Conservation (phyloP, 176 grass and related monocot genomes). For the Aegilops bicornis region DNA sequence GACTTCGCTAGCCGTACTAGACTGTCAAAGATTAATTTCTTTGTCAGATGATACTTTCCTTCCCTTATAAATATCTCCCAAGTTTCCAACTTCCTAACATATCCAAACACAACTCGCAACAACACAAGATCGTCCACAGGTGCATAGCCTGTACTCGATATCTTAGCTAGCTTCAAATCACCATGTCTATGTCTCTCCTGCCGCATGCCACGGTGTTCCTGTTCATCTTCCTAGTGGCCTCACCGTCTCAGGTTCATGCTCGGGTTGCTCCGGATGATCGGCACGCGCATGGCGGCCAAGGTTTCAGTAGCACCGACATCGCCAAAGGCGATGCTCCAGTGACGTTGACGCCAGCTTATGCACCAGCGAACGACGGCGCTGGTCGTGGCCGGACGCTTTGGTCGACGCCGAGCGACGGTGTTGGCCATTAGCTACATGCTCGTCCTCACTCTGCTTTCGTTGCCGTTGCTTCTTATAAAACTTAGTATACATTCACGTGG, state of each 20-base stretch:
- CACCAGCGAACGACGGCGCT: not conserved
- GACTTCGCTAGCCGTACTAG: not conserved
- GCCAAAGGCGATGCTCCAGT: not conserved
- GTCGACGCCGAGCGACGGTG: constrained; percentile 44
- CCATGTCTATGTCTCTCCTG: not conserved
- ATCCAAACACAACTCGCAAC: not conserved
- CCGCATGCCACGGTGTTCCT: not conserved
- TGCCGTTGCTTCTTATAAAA: not conserved
- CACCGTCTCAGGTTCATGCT: not conserved
- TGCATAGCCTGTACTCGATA: not conserved
- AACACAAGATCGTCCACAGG: not conserved
- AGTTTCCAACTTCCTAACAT: not conserved
- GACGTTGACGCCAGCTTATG: not conserved
- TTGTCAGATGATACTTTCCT: not conserved
- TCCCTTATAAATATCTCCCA: constrained; percentile 32
- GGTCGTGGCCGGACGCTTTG: constrained; percentile 20
- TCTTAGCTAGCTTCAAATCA: not conserved
- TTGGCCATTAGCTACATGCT: constrained; percentile 34
- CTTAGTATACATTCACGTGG: not conserved
- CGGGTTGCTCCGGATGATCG: constrained; percentile 6
- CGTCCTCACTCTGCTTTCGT: too few relatives aligned
- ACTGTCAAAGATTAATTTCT: constrained; percentile 12
- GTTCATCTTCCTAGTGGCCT: constrained; percentile 20
- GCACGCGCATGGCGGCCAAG: not conserved
- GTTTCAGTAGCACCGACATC: not conserved